Conservation (phyloP, 768 basidiomycete species). For the Candolleomyces eurysporus region DNA sequence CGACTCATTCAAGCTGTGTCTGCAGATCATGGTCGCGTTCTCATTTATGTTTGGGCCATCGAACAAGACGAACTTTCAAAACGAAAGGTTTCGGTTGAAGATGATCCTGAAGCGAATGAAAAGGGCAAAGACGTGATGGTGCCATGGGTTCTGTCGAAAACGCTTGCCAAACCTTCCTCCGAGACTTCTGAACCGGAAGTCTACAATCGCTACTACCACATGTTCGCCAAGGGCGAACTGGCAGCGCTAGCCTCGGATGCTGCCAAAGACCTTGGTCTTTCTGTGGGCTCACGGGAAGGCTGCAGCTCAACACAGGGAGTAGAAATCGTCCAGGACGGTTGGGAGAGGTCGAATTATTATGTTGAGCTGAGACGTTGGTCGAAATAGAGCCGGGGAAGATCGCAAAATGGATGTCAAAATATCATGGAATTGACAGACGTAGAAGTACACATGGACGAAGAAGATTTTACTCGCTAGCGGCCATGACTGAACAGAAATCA, state of each 20-base stretch:
- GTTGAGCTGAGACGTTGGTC: conserved; percentile 72
- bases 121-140: conserved; percentile 82
- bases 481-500: conserved; percentile 65
- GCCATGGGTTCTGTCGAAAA: conserved; percentile 73
- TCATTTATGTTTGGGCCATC: conserved; percentile 97
- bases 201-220: conserved; percentile 93
- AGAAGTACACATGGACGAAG: conserved; percentile 26
- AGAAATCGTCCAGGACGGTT: conserved; percentile 69
- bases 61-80: conserved; percentile 89
- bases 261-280: conserved; percentile 53
- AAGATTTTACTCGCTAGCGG: conserved; percentile 76
- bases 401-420: conserved; percentile 20
- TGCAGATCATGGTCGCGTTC: conserved; percentile 65
- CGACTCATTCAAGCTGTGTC: conserved; percentile 53
- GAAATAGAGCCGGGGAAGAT: conserved; percentile 4
- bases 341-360: conserved; percentile 90
- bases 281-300: conserved; percentile 36
- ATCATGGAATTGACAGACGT: conserved; percentile 24
- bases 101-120: conserved; percentile 18
- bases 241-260: conserved; percentile 58
- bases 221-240: conserved; percentile 87
- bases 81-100: conserved; percentile 50
- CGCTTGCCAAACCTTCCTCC: conserved; percentile 13
- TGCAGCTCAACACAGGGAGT: conserved; percentile 42
- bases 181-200: conserved; percentile 13